Evolutionary conservation across 805 yeast species (phyloP).

Genomic region (Lipomyces orientalis): DNA sequence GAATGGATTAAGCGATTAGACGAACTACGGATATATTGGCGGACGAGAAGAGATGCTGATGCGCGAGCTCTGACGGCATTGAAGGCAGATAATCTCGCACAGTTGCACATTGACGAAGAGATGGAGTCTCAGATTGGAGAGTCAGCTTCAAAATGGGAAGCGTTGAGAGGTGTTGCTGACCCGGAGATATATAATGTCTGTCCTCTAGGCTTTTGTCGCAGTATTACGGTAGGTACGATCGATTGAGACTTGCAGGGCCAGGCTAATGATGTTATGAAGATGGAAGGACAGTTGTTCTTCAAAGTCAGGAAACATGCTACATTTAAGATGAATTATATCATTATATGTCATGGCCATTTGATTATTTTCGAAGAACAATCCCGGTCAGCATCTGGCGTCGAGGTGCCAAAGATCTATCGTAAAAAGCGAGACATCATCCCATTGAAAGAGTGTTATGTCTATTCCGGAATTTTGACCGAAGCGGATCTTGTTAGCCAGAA

Average conservation of each 20-base stretch:
- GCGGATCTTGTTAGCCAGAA: constrained; percentile 56
- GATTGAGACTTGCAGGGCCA: neutral
- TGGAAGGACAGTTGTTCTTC: constrained; percentile 70
- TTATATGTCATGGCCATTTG: constrained; percentile 73
- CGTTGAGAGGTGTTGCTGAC: constrained; percentile 59
- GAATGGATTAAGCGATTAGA: constrained; percentile 68
- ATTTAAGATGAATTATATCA: constrained; percentile 65
- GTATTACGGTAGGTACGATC: constrained; percentile 51
- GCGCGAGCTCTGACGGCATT: constrained; percentile 47
- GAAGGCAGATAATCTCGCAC: constrained; percentile 54
- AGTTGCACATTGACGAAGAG: constrained; percentile 59
- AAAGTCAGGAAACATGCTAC: constrained; percentile 72
- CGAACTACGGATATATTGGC: constrained; percentile 65
- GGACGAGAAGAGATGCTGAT: constrained; percentile 51
- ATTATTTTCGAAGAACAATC: constrained; percentile 59
- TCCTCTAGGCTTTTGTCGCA: constrained; percentile 61
- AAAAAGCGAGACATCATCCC: constrained; percentile 64
- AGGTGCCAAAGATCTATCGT: constrained; percentile 57
- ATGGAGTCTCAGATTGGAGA: constrained; percentile 61
- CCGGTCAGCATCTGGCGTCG: constrained; percentile 55
- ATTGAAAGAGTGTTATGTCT: constrained; percentile 70
- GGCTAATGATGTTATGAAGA: constrained; percentile 10
- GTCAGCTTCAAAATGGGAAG: constrained; percentile 58
- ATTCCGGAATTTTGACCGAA: constrained; percentile 69
- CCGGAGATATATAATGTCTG: constrained; percentile 61